Base-by-base conservation (phyloP, 2,329 filamentous ascomycete species). In the Coleophoma crateriformis region DNA sequence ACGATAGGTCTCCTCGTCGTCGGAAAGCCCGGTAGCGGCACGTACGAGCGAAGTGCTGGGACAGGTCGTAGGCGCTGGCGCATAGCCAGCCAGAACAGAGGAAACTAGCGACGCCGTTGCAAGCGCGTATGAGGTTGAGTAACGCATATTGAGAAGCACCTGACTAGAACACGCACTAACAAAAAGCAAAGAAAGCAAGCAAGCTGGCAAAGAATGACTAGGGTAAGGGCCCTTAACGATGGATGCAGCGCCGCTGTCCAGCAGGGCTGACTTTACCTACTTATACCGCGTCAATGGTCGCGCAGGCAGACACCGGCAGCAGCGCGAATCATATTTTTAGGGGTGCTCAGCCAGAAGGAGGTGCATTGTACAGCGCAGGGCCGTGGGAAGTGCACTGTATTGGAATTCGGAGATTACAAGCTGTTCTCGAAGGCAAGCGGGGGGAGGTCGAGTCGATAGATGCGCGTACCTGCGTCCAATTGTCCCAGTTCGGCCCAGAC, bases 1-100 rank as follows among this genome's bases (percentile, higher is more conserved):
- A 17, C 48, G 48, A 33, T 50, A 53, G n/a, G 41, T 27, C 15
- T 45, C 48, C 43, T 53, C 51, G 17, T 35, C 27, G 50, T 53
- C 48, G 11, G 48, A 53, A n/a, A 53, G 48, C 17, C 48, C 51
- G 7, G 15, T 49, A 22, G 47, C 40, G 11, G 39, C 27, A 13
- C 50, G 44, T 3, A 52, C 40, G 4, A 52, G 50, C 46, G 50
- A 43, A 10, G 47, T 48, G 3, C 33, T 43, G 7, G 50, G 50
- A 17, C 50, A 52, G n/a, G 50, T 20, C 13, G 47, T 50, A 19
- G 50, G 40, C 8, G 48, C 27, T 3, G 50, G 50, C n/a, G 50
- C 50, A 33, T 52, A 52, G 11, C 22, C 6, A 15, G 43, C 33
- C n/a, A 33, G 27, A 14, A 19, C 11, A 12, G 27, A 33, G 19